Base-by-base conservation (phyloP, 257 asterid species). In the Plantago major region DNA sequence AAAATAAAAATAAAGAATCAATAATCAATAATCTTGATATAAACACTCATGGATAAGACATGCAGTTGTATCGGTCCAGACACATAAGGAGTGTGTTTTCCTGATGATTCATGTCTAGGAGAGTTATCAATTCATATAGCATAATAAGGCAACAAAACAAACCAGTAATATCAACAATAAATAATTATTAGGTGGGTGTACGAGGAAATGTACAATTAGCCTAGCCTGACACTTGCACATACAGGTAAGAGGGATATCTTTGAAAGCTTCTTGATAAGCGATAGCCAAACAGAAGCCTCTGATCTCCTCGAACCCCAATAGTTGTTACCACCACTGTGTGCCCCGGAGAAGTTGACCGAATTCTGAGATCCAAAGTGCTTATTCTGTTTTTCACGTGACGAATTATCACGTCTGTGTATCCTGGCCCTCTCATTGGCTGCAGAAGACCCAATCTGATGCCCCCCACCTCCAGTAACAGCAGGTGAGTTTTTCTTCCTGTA, bases 161-260 rank as follows among this genome's bases (percentile, higher is more conserved):
- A 33, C 8, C 8, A 5, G 40, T 3, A 7, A 33, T 7, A 33
- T 33, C 40, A 33, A 7, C 40, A 33, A 33, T 33, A 33, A 33
- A 3, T 33, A 33, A 33, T 7, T 33, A 5, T 33, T 33, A 33
- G 40, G 40, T 33, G 0, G 6, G 3, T 33, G 40, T 33, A 33
- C 8, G 18, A 51, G 5, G 26, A 9, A 51, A 28, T 52, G 11
- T 9, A 9, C 42, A 17, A 26, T 10, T 18, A 52, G 30, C 26
- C 9, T 3, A 4, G 11, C 57, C 19, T 52, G 37, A 38, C 71
- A 60, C 40, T 58, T 52, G 47, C 63, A 75, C 97, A 56, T 83
- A 93, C 99, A 55, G 99, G 99, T 63, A 93, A 77, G 53, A 93
- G 84, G 55, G 91, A 87, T 73, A 73, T 85, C 89, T 84, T 89